Base-by-base conservation (phyloP, 2,329 filamentous ascomycete species). In the Raffaelea albimanens region DNA sequence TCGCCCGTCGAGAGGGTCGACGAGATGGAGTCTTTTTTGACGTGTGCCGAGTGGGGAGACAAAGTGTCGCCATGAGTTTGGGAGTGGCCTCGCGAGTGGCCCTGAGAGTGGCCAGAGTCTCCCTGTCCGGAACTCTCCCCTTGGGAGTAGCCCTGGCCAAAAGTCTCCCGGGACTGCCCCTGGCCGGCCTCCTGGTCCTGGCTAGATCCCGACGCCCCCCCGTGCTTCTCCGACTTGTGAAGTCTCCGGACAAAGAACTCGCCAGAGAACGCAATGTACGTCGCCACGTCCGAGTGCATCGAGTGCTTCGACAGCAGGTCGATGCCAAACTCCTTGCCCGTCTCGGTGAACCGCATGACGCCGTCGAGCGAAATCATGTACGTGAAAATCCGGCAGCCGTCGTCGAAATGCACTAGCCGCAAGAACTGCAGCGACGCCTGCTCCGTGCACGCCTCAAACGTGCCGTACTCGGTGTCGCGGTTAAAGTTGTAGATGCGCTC, bases 261-360 rank as follows among this genome's bases (percentile, higher is more conserved):
- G 39, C 91, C 91, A 1, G 86, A 88, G 61, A 83, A 96, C 20
- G 90, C 91, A 53, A 96, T 87, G 62, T 95, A 95, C 2, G 87
- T 85, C 33, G 82, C 85, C 2, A 95, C 90, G 63, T 96, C 83
- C 54, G 87, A 91, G 67, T 97, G 91, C 88, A 97, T 95, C 38
- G 88, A 95, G 64, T 97, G 91, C 63, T 97, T 97, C 63, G 83
- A 89, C 58, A 97, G 67, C 63, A 96, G 72, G 66, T 96, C 91
- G 58, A 97, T 88, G 45, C 90, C 88, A 50, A 96, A 96, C 58
- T 96, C 90, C 57, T 93, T 93, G 25, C 91, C 91, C 0, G 91
- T 97, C 64, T 96, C 91, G 1, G 91, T 96, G 66, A 96, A 96
- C 41, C 89, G 83, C 60, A 94, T 78, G 46, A 91, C 73, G 5